Conservation (phyloP, 2,329 filamentous ascomycete genomes). For the Phialemoniopsis sp. region DNA sequence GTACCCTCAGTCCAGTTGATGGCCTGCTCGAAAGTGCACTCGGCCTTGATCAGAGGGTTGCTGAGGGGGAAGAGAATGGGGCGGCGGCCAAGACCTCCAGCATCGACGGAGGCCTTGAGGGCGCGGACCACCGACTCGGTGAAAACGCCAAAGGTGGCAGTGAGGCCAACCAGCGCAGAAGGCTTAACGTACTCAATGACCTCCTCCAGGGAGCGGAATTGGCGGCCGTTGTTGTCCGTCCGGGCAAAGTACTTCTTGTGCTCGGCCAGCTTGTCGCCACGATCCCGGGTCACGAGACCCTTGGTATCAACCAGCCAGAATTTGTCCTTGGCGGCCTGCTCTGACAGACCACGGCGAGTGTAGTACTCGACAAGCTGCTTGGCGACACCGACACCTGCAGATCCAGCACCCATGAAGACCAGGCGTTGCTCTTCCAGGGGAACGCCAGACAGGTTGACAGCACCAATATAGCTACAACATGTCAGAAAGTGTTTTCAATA, state of each 20-base stretch:
- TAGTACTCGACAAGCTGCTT: conserved; percentile 98
- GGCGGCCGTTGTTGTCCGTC: conserved; percentile 59
- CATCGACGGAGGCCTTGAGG: conserved; percentile 60
- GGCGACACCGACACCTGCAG: conserved; percentile 92
- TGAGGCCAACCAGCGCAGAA: conserved; percentile 89
- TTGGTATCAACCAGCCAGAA: conserved; percentile 98
- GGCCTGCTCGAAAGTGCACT: conserved; percentile 95
- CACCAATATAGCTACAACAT: conserved; percentile 60
- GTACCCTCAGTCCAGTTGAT: conserved; percentile 86
- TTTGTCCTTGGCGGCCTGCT: conserved; percentile 81
- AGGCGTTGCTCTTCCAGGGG: conserved; percentile 87
- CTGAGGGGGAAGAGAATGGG: conserved; percentile 95
- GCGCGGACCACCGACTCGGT: conserved; percentile 77
- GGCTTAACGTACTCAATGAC: conserved; percentile 95
- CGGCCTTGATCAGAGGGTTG: conserved; percentile 93
- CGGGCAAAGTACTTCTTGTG: conserved; percentile 76
- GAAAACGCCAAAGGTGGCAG: conserved; percentile 91
- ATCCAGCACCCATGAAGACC: conserved; percentile 94
- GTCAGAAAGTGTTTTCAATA: too few species aligned
- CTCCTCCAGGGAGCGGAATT: conserved; percentile 78
- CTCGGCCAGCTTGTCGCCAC: conserved; percentile 88
- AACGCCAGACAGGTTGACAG: conserved; percentile 80
- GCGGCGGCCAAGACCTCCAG: conserved; percentile 63
- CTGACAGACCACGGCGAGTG: conserved; percentile 83
- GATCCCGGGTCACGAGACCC: conserved; percentile 88